Conservation (phyloP, 2,329 filamentous ascomycete species). For the Penicillium occitanis region DNA sequence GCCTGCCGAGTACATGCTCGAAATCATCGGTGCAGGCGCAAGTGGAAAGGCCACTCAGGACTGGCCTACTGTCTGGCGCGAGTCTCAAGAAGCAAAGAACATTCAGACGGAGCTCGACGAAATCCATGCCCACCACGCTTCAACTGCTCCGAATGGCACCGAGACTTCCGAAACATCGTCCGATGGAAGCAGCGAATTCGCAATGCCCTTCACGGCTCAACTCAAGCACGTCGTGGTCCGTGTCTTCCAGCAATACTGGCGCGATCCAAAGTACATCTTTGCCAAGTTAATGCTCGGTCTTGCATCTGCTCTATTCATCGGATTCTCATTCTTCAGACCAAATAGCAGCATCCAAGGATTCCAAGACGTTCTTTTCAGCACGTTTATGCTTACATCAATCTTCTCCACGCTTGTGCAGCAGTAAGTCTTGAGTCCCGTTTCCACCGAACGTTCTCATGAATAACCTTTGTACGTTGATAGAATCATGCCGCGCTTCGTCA, state of each 20-base stretch:
- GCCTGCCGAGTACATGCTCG: slow-evolving; percentile 72
- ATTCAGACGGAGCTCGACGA: slow-evolving; percentile 60
- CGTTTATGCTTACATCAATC: slow-evolving; percentile 81
- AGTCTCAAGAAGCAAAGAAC: slow-evolving; percentile 54
- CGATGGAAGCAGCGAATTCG: slow-evolving; percentile 65
- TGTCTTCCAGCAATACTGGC: slow-evolving; percentile 91
- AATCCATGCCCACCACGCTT: slow-evolving; percentile 53
- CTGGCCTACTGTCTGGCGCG: slow-evolving; percentile 63
- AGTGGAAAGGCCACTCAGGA: slow-evolving; percentile 66
- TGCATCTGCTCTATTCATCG: slow-evolving; percentile 60
- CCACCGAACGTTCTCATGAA: no score
- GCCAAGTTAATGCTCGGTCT: slow-evolving; percentile 70
- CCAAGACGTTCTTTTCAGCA: slow-evolving; percentile 86
- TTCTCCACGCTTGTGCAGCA: slow-evolving; percentile 62
- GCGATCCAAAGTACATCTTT: slow-evolving; percentile 85
- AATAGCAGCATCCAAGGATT: slow-evolving; percentile 74
- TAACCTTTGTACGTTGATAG: background rate
- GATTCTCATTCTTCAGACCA: slow-evolving; percentile 76
- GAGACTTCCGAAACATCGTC: slow-evolving; percentile 44
- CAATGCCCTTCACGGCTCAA: slow-evolving; percentile 70
- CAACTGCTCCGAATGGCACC: slow-evolving; percentile 53
- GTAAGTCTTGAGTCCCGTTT: slow-evolving; percentile 15
- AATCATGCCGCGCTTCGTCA: slow-evolving; percentile 61
- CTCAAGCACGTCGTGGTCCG: slow-evolving; percentile 68
- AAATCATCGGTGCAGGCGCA: slow-evolving; percentile 55